Evolutionary conservation across 2,329 filamentous ascomycete genomes (phyloP), one percentile per base, ranked within the genome.

Genomic region (Diatrype stigma): DNA sequence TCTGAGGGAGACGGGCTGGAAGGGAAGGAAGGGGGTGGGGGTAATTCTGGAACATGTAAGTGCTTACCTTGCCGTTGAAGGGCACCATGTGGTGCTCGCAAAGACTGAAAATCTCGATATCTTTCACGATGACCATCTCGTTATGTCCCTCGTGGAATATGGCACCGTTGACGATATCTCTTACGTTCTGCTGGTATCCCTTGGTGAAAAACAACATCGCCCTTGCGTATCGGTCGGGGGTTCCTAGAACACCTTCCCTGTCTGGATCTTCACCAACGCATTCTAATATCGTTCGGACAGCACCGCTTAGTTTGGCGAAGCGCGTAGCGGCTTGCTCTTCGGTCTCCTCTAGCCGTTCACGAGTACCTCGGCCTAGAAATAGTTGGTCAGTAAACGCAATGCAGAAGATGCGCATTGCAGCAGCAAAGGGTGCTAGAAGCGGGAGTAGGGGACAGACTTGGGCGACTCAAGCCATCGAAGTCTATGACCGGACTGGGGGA

Each of bases 21-120:
- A 30, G 26, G 10, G 32, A 42, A 14, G 26, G 16, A 16, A 16
- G 19, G 10, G 26, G 26, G 26, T 10, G 5, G 10, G n/a, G n/a
- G n/a, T n/a, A n/a, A n/a, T n/a, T n/a, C n/a, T n/a, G n/a, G n/a
- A n/a, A n/a, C n/a, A n/a, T n/a, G n/a, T n/a, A n/a, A n/a, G n/a
- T 22, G 55, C 68, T 46, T 76, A 92, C 90, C 82, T 96, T 97
- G 63, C 94, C 94, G 3, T 83, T 93, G 64, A 99, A 99, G 1
- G 94, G 94, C 7, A 99, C 93, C 67, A 99, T 80, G 67, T 99
- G 94, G 69, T 99, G 94, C 74, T 99, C 94, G 76, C 94, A 99
- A 42, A 97, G 77, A 57, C 88, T 93, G 70, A 91, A 96, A 12
- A 97, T 83, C 67, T 96, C 92, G 63, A 99, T 97, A 65, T 97